Conservation (phyloP, 352 stramenopile genomes). For the Pythium folliculosum region DNA sequence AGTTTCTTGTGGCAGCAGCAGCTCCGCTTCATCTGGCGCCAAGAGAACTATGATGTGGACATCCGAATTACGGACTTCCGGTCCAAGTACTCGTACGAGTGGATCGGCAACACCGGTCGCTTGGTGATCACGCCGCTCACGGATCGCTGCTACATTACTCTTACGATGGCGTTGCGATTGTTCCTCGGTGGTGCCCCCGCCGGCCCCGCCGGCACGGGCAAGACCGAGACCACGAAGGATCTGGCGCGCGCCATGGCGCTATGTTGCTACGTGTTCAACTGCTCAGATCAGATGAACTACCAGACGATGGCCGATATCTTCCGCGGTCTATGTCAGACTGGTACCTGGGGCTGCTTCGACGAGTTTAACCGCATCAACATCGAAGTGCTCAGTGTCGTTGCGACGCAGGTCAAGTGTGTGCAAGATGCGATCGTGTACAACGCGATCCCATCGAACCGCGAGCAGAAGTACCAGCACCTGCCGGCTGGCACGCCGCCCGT, state of each 20-base stretch:
- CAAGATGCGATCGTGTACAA: slow-evolving; percentile 85
- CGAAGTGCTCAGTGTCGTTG: slow-evolving; percentile 85
- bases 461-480: slow-evolving; percentile 93
- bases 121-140: slow-evolving; percentile 96
- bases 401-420: slow-evolving; percentile 86
- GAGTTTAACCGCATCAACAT: slow-evolving; percentile 91
- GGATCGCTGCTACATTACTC: slow-evolving; percentile 96
- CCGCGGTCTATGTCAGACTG: slow-evolving; percentile 79
- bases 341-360: slow-evolving; percentile 88
- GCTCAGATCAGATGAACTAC: slow-evolving; percentile 90
- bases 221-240: slow-evolving; percentile 89
- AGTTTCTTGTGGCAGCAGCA: slow-evolving; percentile 91
- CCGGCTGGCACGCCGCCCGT: slow-evolving; percentile 93
- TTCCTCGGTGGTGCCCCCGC: slow-evolving; percentile 95
- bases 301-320: slow-evolving; percentile 91
- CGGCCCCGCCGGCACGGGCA: slow-evolving; percentile 92
- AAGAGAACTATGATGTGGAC: slow-evolving; percentile 94
- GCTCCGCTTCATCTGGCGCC: slow-evolving; percentile 89
- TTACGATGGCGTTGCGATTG: slow-evolving; percentile 96
- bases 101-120: slow-evolving; percentile 88
- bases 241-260: slow-evolving; percentile 82
- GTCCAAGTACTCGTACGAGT: slow-evolving; percentile 93
- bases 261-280: slow-evolving; percentile 91
- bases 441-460: slow-evolving; percentile 93
- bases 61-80: slow-evolving; percentile 96